Base-by-base conservation (phyloP, 2,329 filamentous ascomycete species). In the Beauveria caledonica region DNA sequence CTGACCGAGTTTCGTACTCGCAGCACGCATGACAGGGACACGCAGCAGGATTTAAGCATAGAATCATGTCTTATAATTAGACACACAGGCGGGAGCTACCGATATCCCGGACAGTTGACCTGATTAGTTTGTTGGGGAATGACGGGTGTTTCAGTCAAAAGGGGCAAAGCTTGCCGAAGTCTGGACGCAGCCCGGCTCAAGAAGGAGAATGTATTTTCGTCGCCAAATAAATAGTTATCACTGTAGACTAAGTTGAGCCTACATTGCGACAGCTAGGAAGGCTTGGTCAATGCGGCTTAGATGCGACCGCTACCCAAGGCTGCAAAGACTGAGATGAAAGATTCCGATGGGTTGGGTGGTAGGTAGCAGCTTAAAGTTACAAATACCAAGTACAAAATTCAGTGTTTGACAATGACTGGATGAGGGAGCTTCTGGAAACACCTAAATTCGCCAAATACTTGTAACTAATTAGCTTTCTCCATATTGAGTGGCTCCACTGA, bases 1-100 rank as follows among this genome's bases (percentile, higher is more conserved):
- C 42, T 25, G 19, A 19, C 52, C 11, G 25, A 25, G 45, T 25
- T 49, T 58, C 56, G 56, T 51, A 58, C 46, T 58, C 56, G 46
- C 36, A 50, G 23, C n/a, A 13, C 36, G n/a, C 46, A 42, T 23
- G 45, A 36, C 56, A 42, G n/a, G 56, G 48, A 45, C 3, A 25
- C 25, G 19, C 7, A 17, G n/a, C 48, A 23, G 52, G 45, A 51
- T 52, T 59, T 59, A 59, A 59, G 56, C 56, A 59, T 59, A 59
- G 48, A 39, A 48, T 59, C 19, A 3, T 59, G 56, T 59, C 56
- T 59, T 44, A 51, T 13, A 49, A 15, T n/a, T 39, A 55, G 15
- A 25, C 21, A 39, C 27, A 33, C 27, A 27, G 42, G 44, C n/a
- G 42, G n/a, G 29, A 39, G 19, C 25, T 57, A 57, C 54, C 54